Base-by-base conservation (phyloP, 2,329 filamentous ascomycete species). In the Teratosphaeria destructans region DNA sequence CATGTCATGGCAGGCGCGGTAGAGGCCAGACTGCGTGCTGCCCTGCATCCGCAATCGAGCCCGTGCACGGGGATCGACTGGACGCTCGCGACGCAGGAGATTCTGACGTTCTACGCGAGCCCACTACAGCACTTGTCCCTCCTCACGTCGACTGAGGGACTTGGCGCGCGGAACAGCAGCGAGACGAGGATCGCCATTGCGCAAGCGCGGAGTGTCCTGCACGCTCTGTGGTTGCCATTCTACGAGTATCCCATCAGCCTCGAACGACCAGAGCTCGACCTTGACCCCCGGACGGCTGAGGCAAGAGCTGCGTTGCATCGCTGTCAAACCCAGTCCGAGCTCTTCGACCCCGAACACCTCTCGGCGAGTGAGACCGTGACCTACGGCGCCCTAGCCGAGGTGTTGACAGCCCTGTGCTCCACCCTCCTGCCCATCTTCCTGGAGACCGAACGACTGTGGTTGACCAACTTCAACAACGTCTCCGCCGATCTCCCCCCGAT, bases 141-240 rank as follows among this genome's bases (percentile, higher is more conserved):
- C 1, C 58, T 65, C 0, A 23, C 16, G 19, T 49, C 43, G 43
- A 32, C 12, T 32, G 53, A 32, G 34, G 16, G 19, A 32, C 55
- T 61, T 4, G 43, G 8, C 16, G 53, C 53, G 16, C 27, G 16
- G 10, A 37, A 54, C 12, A 32, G 12, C 12, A 54, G 53, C n/a
- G 27, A 56, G 16, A 61, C 75, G n/a, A 26, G 56, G 14, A 49
- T 6, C 37, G 55, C 35, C 37, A 27, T 64, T 12, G 23, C 29
- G 23, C 27, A 55, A 27, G 57, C 64, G 10, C 70, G 77, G 26
- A 68, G 71, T 1, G 67, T 75, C 52, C 76, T 73, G 29, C 78
- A 80, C 62, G 70, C 72, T 61, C 74, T 78, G 56, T 66, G 79
- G 56, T 71, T 81, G 8, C 73, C 75, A 3, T 79, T 74, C 61